These are phyloP conservation scores for Sarcodon aspratus DNA, from an alignment of 768 basidiomycete genomes.

Conservation along the genomic window DNA sequence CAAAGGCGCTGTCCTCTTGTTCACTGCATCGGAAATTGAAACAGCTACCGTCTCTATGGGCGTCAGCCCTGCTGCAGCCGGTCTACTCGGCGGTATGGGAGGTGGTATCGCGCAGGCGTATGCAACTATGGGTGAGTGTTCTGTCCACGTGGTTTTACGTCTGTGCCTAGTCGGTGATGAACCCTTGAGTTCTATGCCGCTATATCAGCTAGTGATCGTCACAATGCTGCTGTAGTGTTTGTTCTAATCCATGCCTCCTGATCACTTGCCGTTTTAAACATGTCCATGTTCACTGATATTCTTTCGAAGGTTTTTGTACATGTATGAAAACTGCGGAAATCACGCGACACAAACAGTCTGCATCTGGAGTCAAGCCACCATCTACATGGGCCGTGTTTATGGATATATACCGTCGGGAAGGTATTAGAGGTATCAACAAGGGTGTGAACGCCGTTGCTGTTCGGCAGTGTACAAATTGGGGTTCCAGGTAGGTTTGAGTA, in stretches of 20 bases:
- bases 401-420: conserved; percentile 90
- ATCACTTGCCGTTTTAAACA: not conserved
- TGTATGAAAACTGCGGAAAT: conserved; percentile 99
- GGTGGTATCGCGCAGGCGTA: conserved; percentile 98
- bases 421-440: conserved; percentile 95
- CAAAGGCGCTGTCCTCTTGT: conserved; percentile 92
- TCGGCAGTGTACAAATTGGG: conserved; percentile 91
- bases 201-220: not conserved
- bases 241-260: not conserved
- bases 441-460: conserved; percentile 94
- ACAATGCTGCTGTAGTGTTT: not conserved
- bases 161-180: not conserved
- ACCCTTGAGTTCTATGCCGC: not conserved
- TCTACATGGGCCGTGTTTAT: conserved; percentile 92
- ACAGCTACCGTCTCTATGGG: conserved; percentile 51
- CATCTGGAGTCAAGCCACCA: conserved; percentile 73
- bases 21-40: conserved; percentile 94
- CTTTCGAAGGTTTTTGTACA: conserved; percentile 78
- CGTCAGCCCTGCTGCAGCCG: conserved; percentile 70
- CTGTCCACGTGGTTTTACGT: not conserved
- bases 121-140: conserved; percentile 92
- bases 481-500: conserved; percentile 48
- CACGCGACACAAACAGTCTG: conserved; percentile 87
- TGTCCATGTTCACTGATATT: conserved; percentile 1
- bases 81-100: conserved; percentile 93